phyloP scores from a whole-genome alignment of 768 basidiomycete genomes.

The Suillus subalutaceus region DNA sequence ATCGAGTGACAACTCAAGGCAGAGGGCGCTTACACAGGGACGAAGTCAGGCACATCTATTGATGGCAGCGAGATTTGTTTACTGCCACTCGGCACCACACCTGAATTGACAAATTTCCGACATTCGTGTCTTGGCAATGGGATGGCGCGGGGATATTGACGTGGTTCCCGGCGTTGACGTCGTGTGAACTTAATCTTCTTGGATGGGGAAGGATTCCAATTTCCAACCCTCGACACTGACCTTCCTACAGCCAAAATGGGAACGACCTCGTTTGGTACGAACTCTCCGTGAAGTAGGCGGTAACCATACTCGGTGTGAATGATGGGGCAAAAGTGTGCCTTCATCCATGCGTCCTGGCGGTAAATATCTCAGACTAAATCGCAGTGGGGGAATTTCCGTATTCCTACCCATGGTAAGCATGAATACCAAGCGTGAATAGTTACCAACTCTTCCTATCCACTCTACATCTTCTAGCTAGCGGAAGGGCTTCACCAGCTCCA shows the following conservation, averaged over 20 bases:
- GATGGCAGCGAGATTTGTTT: background rate
- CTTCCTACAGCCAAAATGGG: background rate
- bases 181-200: background rate
- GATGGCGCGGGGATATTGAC: background rate
- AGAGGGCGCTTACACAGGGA: background rate
- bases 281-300: background rate
- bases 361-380: background rate
- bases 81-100: background rate
- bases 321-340: background rate
- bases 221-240: background rate
- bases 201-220: background rate
- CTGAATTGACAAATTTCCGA: background rate
- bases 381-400: background rate
- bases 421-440: background rate
- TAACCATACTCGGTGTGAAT: background rate
- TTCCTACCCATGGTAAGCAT: background rate
- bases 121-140: background rate
- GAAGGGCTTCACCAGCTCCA: background rate
- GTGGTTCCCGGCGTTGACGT: background rate
- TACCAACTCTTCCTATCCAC: background rate
- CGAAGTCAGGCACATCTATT: background rate
- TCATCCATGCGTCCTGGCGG: background rate
- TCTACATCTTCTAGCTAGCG: background rate
- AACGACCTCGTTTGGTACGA: background rate
- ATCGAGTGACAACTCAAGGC: background rate